phyloP scores from a whole-genome alignment of 164 flowering plant species.

The Echeveria elegans region DNA sequence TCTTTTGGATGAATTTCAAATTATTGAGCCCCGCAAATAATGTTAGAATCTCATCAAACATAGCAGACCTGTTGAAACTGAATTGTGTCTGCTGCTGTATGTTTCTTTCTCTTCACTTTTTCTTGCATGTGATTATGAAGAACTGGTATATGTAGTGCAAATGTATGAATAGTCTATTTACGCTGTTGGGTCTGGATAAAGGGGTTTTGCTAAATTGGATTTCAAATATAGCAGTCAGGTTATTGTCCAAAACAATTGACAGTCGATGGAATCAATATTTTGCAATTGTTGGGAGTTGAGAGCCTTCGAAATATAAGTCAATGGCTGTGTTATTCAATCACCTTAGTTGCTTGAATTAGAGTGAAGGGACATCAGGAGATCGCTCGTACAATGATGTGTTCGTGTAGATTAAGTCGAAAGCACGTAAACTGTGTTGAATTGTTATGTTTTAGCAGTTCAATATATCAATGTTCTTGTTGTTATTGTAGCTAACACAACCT shows the following conservation, averaged over 20 bases:
- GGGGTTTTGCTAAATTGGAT: background rate
- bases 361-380: background rate
- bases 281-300: no score
- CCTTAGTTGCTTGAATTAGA: background rate
- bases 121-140: background rate
- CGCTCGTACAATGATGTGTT: background rate
- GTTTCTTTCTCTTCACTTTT: background rate
- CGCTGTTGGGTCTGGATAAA: background rate
- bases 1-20: background rate
- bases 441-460: no score
- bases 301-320: no score
- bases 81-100: background rate
- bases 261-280: no score
- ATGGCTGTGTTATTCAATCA: no score
- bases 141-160: background rate
- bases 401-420: background rate
- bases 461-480: background rate
- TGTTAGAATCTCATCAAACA: conserved; percentile 1
- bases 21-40: conserved; percentile 1
- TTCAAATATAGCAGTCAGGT: no score
- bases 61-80: background rate
- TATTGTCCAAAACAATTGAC: no score
- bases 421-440: no score
- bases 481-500: background rate
- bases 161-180: background rate